A percentile compares a stretch with the other conserved stretches of the same genome.
These are phyloP conservation scores for Cyclostephanos invisitatus DNA, from an alignment of 108 stramenopile genomes.

Conservation along the genomic window DNA sequence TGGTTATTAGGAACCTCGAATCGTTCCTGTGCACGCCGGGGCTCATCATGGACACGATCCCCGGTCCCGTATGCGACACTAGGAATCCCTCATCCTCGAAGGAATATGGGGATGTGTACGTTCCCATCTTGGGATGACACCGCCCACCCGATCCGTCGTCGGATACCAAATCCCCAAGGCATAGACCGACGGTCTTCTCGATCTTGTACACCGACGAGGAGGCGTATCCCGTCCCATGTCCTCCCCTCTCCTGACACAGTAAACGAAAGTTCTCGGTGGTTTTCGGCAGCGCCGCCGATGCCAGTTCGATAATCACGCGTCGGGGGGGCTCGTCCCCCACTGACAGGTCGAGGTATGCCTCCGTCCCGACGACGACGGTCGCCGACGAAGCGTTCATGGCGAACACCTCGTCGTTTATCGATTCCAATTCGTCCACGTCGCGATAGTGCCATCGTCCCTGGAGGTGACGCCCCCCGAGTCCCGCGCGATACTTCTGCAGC, in stretches of 20 bases:
- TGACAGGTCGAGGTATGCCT: conserved; percentile 47
- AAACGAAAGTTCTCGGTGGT: conserved; percentile 68
- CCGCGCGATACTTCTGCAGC: conserved; percentile 81
- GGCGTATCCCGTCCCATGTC: conserved; percentile 37
- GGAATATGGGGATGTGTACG: conserved; percentile 18
- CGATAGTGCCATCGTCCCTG: conserved; percentile 82
- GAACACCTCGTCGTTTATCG: conserved; percentile 73
- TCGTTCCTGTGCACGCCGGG: conserved; percentile 78
- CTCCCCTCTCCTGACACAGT: conserved; percentile 42
- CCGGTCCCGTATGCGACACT: conserved; percentile 48
- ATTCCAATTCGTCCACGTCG: conserved; percentile 52
- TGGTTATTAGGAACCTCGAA: conserved; percentile 74
- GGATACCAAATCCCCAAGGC: conserved; percentile 63
- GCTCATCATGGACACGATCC: conserved; percentile 73
- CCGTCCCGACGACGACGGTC: conserved; percentile 5
- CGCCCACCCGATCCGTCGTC: conserved; percentile 39
- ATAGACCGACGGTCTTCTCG: conserved; percentile 72
- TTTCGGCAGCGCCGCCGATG: conserved; percentile 67
- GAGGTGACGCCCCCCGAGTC: conserved; percentile 87
- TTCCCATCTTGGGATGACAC: conserved; percentile 37
- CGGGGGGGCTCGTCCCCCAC: conserved; percentile 37
- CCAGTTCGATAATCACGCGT: conserved; percentile 65
- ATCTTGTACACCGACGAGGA: conserved; percentile 65
- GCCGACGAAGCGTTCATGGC: conserved; percentile 23
- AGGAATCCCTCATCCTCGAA: conserved; percentile 44